Conservation (phyloP, 352 stramenopile species). For the Globisporangium nagaii region DNA sequence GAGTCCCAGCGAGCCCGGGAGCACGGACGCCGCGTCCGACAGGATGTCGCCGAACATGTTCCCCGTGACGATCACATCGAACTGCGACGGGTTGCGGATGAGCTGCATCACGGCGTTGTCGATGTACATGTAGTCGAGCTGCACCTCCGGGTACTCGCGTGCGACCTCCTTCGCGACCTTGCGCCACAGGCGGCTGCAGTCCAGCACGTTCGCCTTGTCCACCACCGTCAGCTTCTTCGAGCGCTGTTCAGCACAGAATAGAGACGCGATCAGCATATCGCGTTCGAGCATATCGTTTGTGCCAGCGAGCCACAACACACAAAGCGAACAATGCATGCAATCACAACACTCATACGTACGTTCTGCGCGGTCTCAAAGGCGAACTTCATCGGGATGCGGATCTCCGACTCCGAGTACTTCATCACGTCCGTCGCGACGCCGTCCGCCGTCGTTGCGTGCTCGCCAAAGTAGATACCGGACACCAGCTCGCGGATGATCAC, state of each 20-base stretch:
- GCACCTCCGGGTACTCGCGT: slow-evolving; percentile 90
- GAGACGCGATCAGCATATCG: not conserved
- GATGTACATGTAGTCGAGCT: slow-evolving; percentile 98
- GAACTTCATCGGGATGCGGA: slow-evolving; percentile 80
- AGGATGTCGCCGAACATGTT: slow-evolving; percentile 99
- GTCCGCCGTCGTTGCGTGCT: slow-evolving; percentile 69
- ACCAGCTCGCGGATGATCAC: slow-evolving; percentile 98
- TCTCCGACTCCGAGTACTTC: slow-evolving; percentile 96
- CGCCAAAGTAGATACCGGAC: slow-evolving; percentile 98
- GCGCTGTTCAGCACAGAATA: slow-evolving; percentile 84
- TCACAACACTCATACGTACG: slow-evolving; percentile 26
- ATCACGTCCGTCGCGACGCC: slow-evolving; percentile 92
- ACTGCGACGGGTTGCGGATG: slow-evolving; percentile 97
- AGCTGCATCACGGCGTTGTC: slow-evolving; percentile 99
- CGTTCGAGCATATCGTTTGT: too few relatives aligned
- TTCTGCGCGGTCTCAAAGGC: slow-evolving; percentile 79
- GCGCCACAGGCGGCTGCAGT: slow-evolving; percentile 91
- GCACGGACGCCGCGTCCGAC: slow-evolving; percentile 96
- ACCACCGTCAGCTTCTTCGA: slow-evolving; percentile 95
- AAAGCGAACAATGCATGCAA: too few relatives aligned
- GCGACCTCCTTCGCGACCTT: slow-evolving; percentile 89
- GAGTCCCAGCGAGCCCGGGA: slow-evolving; percentile 97
- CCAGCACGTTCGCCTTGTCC: slow-evolving; percentile 99
- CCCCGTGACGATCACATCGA: slow-evolving; percentile 98
- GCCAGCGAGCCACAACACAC: too few relatives aligned